A percentile compares a stretch with the other conserved stretches of the same genome.
Conservation (phyloP, 129 eudicot species). For the Flaveria brownii region DNA sequence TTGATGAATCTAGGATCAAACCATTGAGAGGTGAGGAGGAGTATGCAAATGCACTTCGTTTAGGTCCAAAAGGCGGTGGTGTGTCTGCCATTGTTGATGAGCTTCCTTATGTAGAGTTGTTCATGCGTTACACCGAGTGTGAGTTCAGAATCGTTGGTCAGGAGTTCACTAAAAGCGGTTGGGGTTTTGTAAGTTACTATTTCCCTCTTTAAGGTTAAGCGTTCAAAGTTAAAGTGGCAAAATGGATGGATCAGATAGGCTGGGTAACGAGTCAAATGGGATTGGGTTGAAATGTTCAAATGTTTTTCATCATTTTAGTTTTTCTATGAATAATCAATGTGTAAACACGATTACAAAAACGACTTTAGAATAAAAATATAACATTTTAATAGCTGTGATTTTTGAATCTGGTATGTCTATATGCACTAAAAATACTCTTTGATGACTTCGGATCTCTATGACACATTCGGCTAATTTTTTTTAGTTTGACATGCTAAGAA, state of each 20-base stretch:
- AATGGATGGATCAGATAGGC: background rate
- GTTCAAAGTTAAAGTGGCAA: background rate
- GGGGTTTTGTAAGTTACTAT: constrained; percentile 83
- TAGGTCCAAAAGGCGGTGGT: constrained; percentile 72
- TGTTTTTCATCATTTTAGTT: background rate
- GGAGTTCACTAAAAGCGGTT: constrained; percentile 84
- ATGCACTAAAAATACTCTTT: too few species aligned
- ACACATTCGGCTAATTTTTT: too few species aligned
- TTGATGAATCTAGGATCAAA: constrained; percentile 59
- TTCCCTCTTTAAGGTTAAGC: background rate
- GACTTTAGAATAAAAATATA: too few species aligned
- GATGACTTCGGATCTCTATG: too few species aligned
- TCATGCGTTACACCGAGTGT: constrained; percentile 64
- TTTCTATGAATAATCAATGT: background rate
- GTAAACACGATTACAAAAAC: background rate
- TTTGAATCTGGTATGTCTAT: too few species aligned
- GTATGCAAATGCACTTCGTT: constrained; percentile 50
- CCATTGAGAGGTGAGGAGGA: constrained; percentile 58
- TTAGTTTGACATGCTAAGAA: too few species aligned
- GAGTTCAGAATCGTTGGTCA: constrained; percentile 64
- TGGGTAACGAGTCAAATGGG: background rate
- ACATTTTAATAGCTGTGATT: too few species aligned
- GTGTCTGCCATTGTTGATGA: constrained; percentile 85
- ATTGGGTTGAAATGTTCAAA: too few species aligned
- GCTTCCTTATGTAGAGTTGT: constrained; percentile 80